A percentile compares a stretch with the other conserved stretches of the same genome.
phyloP scores from a whole-genome alignment of 495 filamentous ascomycete genomes.

The Pseudomonodictys pantanalensis region DNA sequence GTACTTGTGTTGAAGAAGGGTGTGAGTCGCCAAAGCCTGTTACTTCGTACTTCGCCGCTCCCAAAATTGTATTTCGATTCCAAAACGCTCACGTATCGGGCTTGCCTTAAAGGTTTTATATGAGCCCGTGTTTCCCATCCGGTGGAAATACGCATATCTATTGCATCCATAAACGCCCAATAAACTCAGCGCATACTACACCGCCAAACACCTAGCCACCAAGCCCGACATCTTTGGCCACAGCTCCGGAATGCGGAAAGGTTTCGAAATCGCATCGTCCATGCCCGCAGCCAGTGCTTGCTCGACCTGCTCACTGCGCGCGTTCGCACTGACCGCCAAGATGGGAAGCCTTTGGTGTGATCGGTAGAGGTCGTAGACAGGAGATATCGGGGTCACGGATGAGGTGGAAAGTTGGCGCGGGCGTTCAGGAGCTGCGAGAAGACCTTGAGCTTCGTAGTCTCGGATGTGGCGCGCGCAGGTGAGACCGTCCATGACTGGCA shows the following conservation, averaged over 20 bases:
- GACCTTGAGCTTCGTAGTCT: constrained; percentile 23
- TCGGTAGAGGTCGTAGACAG: neutral
- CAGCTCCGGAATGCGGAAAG: constrained; percentile 11
- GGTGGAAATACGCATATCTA: too few relatives aligned
- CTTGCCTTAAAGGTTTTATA: too few relatives aligned
- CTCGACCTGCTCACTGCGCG: constrained; percentile 31
- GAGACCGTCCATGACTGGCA: constrained; percentile 40
- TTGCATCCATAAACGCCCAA: too few relatives aligned
- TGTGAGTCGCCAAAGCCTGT: too few relatives aligned
- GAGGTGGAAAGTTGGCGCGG: neutral
- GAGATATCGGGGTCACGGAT: neutral
- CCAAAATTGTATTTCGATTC: too few relatives aligned
- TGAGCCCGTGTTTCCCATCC: too few relatives aligned
- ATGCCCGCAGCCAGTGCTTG: constrained; percentile 34
- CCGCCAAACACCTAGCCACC: neutral
- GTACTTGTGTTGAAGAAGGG: too few relatives aligned
- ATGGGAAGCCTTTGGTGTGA: constrained; percentile 12
- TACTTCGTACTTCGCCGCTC: too few relatives aligned
- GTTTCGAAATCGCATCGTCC: constrained; percentile 27
- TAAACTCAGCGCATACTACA: too few relatives aligned
- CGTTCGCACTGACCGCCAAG: constrained; percentile 38
- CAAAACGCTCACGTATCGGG: too few relatives aligned
- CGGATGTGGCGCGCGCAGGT: constrained; percentile 31
- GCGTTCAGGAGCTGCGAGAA: neutral
- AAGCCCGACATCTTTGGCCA: constrained; percentile 12